A percentile compares a stretch with the other conserved stretches of the same genome.
These are phyloP conservation scores for Rasamsonia emersonii DNA, from an alignment of 2,329 filamentous ascomycete species.

Conservation along the genomic window DNA sequence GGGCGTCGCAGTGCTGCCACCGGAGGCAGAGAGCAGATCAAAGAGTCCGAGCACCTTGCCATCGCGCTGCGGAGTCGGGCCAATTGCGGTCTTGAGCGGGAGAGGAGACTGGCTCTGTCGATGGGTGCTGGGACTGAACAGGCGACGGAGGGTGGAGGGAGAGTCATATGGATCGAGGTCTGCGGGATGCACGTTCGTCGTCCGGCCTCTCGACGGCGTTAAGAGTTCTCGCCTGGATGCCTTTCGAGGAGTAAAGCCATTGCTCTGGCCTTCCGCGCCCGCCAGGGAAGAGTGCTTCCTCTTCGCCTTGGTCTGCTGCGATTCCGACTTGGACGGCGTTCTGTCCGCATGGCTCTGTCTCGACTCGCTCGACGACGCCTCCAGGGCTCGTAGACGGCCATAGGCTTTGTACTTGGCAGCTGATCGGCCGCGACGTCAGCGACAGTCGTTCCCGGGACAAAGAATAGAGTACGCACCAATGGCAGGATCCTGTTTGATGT, in stretches of 20 bases:
- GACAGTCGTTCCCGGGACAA: neutral
- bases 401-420: constrained; percentile 43
- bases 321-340: constrained; percentile 11
- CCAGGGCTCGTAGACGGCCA: constrained; percentile 31
- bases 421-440: constrained; percentile 9
- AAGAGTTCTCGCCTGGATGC: constrained; percentile 19
- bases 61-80: constrained; percentile 42
- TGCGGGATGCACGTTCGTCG: constrained; percentile 26
- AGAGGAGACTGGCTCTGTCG: constrained; percentile 18
- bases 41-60: constrained; percentile 41
- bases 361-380: constrained; percentile 14
- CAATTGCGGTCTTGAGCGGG: constrained; percentile 33
- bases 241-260: constrained; percentile 29
- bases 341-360: constrained; percentile 14
- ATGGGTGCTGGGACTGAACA: constrained; percentile 30
- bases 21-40: constrained; percentile 37
- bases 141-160: constrained; percentile 27
- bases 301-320: constrained; percentile 17
- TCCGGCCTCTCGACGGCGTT: constrained; percentile 23
- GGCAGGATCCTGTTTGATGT: constrained; percentile 38
- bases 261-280: constrained; percentile 11
- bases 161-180: constrained; percentile 38
- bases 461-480: constrained; percentile 27
- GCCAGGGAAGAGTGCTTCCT: constrained; percentile 25
- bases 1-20: constrained; percentile 26